Evolutionary conservation across 192 early-diverging fungal species (phyloP).

Genomic region (Thoreauomyces humboldtii): DNA sequence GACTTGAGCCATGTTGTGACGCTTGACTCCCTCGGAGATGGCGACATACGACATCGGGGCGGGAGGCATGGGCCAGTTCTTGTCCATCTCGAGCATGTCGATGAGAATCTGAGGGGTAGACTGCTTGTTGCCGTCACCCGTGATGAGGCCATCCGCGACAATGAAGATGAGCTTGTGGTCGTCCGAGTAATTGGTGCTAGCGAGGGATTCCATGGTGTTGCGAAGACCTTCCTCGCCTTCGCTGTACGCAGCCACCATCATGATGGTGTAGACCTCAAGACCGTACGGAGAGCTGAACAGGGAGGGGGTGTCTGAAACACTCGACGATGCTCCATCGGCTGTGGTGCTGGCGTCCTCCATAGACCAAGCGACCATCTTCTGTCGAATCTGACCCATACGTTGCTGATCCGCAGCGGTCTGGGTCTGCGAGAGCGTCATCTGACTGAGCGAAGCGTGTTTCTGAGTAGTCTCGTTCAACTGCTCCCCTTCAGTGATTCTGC

Average conservation of each 20-base stretch:
- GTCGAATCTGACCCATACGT: neutral
- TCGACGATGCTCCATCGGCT: neutral
- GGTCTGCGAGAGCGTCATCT: too few relatives aligned
- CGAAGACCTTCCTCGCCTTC: conserved; percentile 61
- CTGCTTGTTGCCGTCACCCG: conserved; percentile 69
- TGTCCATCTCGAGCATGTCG: conserved; percentile 63
- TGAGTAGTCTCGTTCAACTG: too few relatives aligned
- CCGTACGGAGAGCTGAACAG: conserved; percentile 24
- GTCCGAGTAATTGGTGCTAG: conserved; percentile 79
- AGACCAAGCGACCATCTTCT: neutral
- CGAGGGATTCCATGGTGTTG: conserved; percentile 83
- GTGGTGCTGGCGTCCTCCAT: neutral
- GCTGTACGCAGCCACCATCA: conserved; percentile 93
- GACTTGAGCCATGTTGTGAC: conserved; percentile 87
- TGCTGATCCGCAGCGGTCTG: too few relatives aligned
- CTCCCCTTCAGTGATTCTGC: too few relatives aligned
- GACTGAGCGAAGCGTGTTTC: too few relatives aligned
- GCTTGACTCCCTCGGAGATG: conserved; percentile 85
- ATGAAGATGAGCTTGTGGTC: conserved; percentile 87
- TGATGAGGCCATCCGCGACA: conserved; percentile 76
- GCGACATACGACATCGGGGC: conserved; percentile 61
- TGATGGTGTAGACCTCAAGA: conserved; percentile 47
- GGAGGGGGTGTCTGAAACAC: neutral
- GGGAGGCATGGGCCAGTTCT: conserved; percentile 42
- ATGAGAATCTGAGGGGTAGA: conserved; percentile 86